Percentiles rank a stretch among this genome's conserved stretches.
These are phyloP conservation scores for Claviceps sp. DNA, from an alignment of 2,329 filamentous ascomycete genomes.

Conservation along the genomic window DNA sequence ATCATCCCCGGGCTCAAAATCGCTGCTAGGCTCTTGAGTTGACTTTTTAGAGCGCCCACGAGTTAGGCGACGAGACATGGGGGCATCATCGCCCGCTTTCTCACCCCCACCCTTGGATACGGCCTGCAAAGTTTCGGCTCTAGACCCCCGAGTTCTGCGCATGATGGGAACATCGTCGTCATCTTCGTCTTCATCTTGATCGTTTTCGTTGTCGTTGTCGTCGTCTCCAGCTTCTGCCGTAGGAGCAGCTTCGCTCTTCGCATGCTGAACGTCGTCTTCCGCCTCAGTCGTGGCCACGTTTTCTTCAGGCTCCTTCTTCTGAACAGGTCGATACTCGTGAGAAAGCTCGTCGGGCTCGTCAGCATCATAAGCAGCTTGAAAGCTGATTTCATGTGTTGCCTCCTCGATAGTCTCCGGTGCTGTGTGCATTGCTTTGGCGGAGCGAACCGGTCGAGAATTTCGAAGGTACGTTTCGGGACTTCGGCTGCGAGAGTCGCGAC, in stretches of 20 bases:
- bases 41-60: constrained; percentile 31
- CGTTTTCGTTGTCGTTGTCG: constrained; percentile 34
- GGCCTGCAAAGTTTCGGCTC: constrained; percentile 19
- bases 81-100: constrained; percentile 18
- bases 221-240: constrained; percentile 8
- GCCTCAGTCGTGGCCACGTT: constrained; percentile 14
- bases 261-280: constrained; percentile 13
- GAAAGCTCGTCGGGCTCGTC: constrained; percentile 26
- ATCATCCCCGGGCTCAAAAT: constrained; percentile 47
- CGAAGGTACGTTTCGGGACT: constrained; percentile 39
- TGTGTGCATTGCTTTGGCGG: constrained; percentile 36
- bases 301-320: constrained; percentile 16
- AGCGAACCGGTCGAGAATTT: constrained; percentile 31
- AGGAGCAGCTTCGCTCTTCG: constrained; percentile 15
- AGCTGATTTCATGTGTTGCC: constrained; percentile 38
- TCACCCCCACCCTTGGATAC: constrained; percentile 16
- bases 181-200: constrained; percentile 25
- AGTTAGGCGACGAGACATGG: constrained; percentile 30
- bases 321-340: constrained; percentile 15
- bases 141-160: constrained; percentile 29
- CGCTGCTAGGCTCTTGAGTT: constrained; percentile 42
- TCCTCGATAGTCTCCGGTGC: constrained; percentile 36
- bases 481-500: constrained; percentile 37
- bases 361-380: constrained; percentile 17
- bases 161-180: constrained; percentile 36